Base-by-base conservation (phyloP, 306 rosid genomes). In the Fragaria iinumae region DNA sequence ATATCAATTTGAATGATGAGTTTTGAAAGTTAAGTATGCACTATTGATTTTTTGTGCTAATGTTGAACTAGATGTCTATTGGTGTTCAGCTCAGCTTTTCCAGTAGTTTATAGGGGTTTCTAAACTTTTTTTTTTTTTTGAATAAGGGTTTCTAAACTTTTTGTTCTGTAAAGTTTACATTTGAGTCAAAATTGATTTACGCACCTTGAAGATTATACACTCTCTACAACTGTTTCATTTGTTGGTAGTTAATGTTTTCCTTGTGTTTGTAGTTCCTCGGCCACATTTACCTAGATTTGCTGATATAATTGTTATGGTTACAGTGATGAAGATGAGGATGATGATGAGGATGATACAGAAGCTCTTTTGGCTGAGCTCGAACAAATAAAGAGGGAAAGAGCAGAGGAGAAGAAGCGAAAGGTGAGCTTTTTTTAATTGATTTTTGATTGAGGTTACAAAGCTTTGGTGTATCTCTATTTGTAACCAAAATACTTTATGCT, bases 321-420 rank as follows among this genome's bases (percentile, higher is more conserved):
- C 41, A 86, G 91, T 81, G 93, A 83, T 44, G 93, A 86, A 0
- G 90, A 89, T 0, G 92, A 91, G 0, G 92, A 89, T 0, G 97
- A 87, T 0, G 90, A 91, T 1, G 96, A 88, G 77, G 97, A 90
- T 69, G 97, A 92, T 70, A 90, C 96, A 20, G 97, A 90, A 85
- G 99, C 99, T 44, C 88, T 92, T 72, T 52, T 89, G 86, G 98
- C 96, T 20, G 99, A 95, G 90, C 97, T 95, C 72, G 99, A 92
- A 87, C 99, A 91, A 81, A 95, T 95, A 83, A 95, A 87, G 88
- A 92, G 90, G 87, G 99, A 95, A 84, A 88, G 97, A 81, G 97
- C 91, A 11, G 97, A 95, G 89, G 98, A 95, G 87, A 92, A 88
- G 89, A 89, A 86, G 6, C 88, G 90, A 16, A 89, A 86, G 97